Conservation (phyloP, 345 rosid genomes). For the Eutrema yunnanense region DNA sequence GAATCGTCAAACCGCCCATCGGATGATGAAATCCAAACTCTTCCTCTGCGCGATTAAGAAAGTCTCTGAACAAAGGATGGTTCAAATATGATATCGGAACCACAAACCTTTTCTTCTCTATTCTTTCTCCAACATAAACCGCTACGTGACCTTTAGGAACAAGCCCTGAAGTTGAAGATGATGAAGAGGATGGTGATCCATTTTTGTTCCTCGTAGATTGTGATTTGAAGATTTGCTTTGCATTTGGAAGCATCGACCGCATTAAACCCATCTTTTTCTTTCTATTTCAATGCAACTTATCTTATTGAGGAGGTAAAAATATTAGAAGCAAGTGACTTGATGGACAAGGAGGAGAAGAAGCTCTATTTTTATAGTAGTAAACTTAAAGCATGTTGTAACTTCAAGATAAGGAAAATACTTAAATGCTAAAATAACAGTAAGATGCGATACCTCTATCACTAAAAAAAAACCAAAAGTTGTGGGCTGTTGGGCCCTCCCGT, state of each 20-base stretch:
- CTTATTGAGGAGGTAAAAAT: not conserved
- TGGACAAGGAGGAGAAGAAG: constrained; percentile 12
- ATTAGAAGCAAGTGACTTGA: constrained; percentile 17
- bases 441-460: not conserved
- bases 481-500: constrained; percentile 25
- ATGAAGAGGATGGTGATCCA: constrained; percentile 6
- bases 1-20: constrained; percentile 72
- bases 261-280: constrained; percentile 29
- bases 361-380: constrained; percentile 22
- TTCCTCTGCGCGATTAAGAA: constrained; percentile 61
- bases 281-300: not conserved
- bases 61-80: constrained; percentile 55
- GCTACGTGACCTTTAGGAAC: constrained; percentile 39
- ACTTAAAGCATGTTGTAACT: not conserved
- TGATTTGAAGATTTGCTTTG: constrained; percentile 33
- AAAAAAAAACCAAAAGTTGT: constrained; percentile 12
- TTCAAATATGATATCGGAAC: constrained; percentile 64
- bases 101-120: constrained; percentile 49
- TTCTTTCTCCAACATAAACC: constrained; percentile 33
- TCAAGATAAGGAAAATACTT: constrained; percentile 13
- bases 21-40: constrained; percentile 78
- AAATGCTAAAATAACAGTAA: not conserved
- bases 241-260: constrained; percentile 31
- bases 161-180: constrained; percentile 14
- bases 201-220: constrained; percentile 28